A percentile compares a stretch with the other conserved stretches of the same genome.
Evolutionary conservation across 495 filamentous ascomycete genomes (phyloP).

Genomic region (Penicillium silybi): DNA sequence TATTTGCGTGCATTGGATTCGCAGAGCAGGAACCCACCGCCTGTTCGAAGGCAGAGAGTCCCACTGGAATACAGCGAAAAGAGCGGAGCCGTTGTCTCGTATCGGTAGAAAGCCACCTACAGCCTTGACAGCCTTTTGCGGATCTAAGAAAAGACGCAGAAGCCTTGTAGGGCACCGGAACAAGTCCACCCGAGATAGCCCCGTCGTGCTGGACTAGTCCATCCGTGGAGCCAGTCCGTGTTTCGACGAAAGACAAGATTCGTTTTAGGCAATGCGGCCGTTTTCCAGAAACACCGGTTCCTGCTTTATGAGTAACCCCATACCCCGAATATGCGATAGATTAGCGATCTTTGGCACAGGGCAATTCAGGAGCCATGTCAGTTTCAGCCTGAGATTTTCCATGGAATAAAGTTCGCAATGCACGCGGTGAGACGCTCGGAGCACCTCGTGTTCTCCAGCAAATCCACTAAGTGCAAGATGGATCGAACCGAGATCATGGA

Average conservation of each 20-base stretch:
- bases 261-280: no score
- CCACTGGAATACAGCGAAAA: neutral
- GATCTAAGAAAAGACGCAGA: neutral
- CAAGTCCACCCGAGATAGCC: neutral
- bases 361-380: neutral
- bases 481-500: neutral
- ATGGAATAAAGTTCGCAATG: neutral
- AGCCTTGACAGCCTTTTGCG: neutral
- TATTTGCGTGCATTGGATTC: neutral
- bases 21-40: slow-evolving; percentile 4
- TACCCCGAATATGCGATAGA: neutral
- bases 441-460: slow-evolving; percentile 3
- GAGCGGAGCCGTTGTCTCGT: neutral
- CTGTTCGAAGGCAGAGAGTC: neutral
- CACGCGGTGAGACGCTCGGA: neutral
- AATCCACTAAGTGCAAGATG: neutral
- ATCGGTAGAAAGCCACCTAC: neutral
- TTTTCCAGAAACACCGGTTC: neutral
- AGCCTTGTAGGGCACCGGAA: neutral
- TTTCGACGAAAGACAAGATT: neutral
- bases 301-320: neutral
- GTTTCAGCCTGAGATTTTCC: neutral
- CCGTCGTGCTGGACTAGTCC: neutral
- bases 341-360: no score
- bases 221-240: neutral